These are phyloP conservation scores for Penicillium vulpinum DNA, from an alignment of 2,329 filamentous ascomycete genomes.

Conservation along the genomic window DNA sequence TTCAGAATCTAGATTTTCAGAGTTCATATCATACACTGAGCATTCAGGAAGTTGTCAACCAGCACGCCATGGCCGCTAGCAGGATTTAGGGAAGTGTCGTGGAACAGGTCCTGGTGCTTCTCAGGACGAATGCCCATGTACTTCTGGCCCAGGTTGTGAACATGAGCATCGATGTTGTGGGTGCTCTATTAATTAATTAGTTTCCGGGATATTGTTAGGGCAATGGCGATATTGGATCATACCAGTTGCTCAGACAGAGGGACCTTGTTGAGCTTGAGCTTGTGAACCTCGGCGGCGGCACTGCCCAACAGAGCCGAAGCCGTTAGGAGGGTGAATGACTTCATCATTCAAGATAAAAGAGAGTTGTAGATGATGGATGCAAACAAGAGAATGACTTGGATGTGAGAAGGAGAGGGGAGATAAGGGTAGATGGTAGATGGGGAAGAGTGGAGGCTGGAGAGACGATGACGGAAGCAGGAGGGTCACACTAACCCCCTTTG, in stretches of 20 bases:
- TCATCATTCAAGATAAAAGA: constrained; percentile 61
- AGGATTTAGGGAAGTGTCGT: constrained; percentile 65
- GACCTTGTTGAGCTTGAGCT: constrained; percentile 97
- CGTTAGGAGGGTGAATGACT: constrained; percentile 76
- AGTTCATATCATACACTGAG: constrained; percentile 73
- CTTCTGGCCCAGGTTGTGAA: constrained; percentile 86
- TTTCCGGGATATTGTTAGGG: constrained; percentile 4
- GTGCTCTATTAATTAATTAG: constrained; percentile 57
- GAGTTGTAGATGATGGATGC: constrained; percentile 16
- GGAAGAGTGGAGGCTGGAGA: constrained; percentile 21
- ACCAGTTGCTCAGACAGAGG: constrained; percentile 90
- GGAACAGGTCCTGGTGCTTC: constrained; percentile 74
- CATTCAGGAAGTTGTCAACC: constrained; percentile 96
- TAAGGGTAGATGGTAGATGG: constrained; percentile 29
- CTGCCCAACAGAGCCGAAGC: constrained; percentile 77
- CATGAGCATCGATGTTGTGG: constrained; percentile 77
- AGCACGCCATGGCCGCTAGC: constrained; percentile 76
- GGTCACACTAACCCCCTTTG: constrained; percentile 12
- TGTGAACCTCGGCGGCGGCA: constrained; percentile 84
- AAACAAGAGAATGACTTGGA: constrained; percentile 19
- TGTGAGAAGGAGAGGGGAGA: constrained; percentile 27
- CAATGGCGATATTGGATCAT: constrained; percentile 46
- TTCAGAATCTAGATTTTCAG: neutral
- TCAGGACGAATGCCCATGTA: constrained; percentile 83
- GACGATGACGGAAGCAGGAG: constrained; percentile 32